These are phyloP conservation scores for Dictyostelium brefeldianum DNA, from an alignment of 78 protist genomes.

Conservation along the genomic window DNA sequence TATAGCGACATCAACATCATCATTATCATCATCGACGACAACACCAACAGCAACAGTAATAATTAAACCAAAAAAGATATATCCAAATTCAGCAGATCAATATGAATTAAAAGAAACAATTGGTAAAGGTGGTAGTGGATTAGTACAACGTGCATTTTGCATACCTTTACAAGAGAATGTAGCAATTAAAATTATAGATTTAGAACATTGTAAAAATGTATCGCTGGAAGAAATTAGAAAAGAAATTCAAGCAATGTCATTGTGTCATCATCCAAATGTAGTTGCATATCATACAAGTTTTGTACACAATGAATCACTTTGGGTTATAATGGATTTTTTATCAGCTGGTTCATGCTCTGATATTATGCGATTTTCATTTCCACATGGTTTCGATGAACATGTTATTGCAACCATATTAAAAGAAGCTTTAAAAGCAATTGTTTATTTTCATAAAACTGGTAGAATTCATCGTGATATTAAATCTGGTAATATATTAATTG, in stretches of 20 bases:
- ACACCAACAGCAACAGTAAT: neutral
- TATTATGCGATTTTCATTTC: conserved; percentile 78
- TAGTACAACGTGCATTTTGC: conserved; percentile 60
- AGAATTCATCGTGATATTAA: conserved; percentile 90
- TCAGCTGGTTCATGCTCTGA: conserved; percentile 92
- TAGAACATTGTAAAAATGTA: conserved; percentile 76
- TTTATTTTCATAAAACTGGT: conserved; percentile 78
- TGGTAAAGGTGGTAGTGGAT: conserved; percentile 80
- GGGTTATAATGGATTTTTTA: conserved; percentile 95
- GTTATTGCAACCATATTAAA: conserved; percentile 84
- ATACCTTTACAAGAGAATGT: conserved; percentile 51
- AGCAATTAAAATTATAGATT: conserved; percentile 76
- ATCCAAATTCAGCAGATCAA: conserved; percentile 67
- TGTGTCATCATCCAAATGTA: conserved; percentile 81
- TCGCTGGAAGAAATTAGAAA: conserved; percentile 75
- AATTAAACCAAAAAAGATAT: conserved; percentile 31
- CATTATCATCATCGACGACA: neutral
- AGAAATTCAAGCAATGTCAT: conserved; percentile 76
- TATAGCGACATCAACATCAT: neutral
- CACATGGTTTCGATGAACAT: conserved; percentile 84
- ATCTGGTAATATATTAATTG: conserved; percentile 87
- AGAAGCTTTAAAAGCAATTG: conserved; percentile 61
- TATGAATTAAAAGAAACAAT: conserved; percentile 71
- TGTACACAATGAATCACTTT: conserved; percentile 76
- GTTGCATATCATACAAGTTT: conserved; percentile 80